A percentile compares a stretch with the other conserved stretches of the same genome.
Evolutionary conservation across 2,329 filamentous ascomycete species (phyloP).

Genomic region (Ceratocystis colombiana): DNA sequence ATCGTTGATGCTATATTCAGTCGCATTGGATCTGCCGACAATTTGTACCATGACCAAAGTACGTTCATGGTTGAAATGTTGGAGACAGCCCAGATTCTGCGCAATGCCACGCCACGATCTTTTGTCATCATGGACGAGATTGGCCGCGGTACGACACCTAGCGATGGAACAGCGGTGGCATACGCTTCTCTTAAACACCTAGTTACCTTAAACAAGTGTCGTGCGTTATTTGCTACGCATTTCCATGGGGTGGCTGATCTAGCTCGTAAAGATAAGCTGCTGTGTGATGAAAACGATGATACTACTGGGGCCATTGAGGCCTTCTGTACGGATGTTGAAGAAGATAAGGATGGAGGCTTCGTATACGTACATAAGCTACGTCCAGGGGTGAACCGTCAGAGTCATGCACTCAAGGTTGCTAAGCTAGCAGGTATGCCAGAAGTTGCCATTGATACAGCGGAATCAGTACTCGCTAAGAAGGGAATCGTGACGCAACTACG

Average conservation of each 20-base stretch:
- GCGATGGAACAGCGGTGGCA: conserved; percentile 81
- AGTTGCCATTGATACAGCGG: conserved; percentile 58
- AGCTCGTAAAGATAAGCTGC: conserved; percentile 30
- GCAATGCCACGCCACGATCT: conserved; percentile 67
- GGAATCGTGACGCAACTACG: not conserved
- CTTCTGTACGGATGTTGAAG: conserved; percentile 84
- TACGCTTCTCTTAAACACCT: conserved; percentile 83
- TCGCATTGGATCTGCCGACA: conserved; percentile 86
- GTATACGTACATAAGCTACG: conserved; percentile 76
- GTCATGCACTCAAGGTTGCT: conserved; percentile 93
- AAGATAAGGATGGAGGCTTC: conserved; percentile 61
- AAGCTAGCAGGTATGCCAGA: conserved; percentile 71
- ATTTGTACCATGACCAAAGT: conserved; percentile 86
- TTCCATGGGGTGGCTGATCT: conserved; percentile 80
- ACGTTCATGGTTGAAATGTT: conserved; percentile 99
- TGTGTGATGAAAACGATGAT: not conserved
- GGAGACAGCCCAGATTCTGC: conserved; percentile 84
- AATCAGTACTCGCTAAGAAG: conserved; percentile 39
- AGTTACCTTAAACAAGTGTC: conserved; percentile 62
- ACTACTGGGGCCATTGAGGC: conserved; percentile 44
- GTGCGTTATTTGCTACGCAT: conserved; percentile 87
- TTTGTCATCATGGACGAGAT: conserved; percentile 99
- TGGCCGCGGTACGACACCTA: conserved; percentile 83
- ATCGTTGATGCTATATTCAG: conserved; percentile 95
- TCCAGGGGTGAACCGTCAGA: conserved; percentile 71